Base-by-base conservation (phyloP, 1,139 yeast species). In the Saccharomyces hybrid region DNA sequence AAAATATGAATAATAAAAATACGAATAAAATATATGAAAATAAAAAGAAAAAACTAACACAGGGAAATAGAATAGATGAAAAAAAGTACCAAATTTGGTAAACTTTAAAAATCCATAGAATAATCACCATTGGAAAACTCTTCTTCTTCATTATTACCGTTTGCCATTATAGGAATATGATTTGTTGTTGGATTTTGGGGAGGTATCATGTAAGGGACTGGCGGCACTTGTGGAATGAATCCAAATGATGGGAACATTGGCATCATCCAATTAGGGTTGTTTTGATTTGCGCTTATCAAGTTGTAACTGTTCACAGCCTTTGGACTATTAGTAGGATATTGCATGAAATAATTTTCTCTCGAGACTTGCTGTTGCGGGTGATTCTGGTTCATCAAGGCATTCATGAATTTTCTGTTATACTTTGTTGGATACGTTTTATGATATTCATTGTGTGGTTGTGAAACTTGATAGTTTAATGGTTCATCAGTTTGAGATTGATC, bases 391-490 rank as follows among this genome's bases (percentile, higher is more conserved):
- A 56, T 32, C n/a, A 59, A 26, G 4, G 58, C 59, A 20, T 51
- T 51, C 38, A 59, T 38, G 32, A 59, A 59, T 41, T 56, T 59
- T 14, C 49, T 56, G 38, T 59, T 59, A 38, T 54, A 57, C 48
- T 51, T 51, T 16, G 32, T 16, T 38, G 42, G 23, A 38, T 38
- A 38, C 20, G 25, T 2, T 38, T 38, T 38, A 16, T 38, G 42
- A 38, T 38, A 38, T 14, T 38, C 42, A 38, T 16, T 14, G 6
- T 38, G 42, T 16, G 42, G 23, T 8, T 38, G 42, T 4, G 42
- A 38, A 38, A 13, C 23, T 38, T 38, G 42, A 16, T 16, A 16
- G 20, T 38, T 38, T 16, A 7, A 38, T 8, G 25, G 6, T 4
- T 16, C 11, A 16, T 38, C 42, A 7, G 25, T 38, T 16, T 38